Percentiles rank a stretch among this genome's conserved stretches.
Conservation (phyloP, 495 filamentous ascomycete genomes). For the Neurospora sp. region DNA sequence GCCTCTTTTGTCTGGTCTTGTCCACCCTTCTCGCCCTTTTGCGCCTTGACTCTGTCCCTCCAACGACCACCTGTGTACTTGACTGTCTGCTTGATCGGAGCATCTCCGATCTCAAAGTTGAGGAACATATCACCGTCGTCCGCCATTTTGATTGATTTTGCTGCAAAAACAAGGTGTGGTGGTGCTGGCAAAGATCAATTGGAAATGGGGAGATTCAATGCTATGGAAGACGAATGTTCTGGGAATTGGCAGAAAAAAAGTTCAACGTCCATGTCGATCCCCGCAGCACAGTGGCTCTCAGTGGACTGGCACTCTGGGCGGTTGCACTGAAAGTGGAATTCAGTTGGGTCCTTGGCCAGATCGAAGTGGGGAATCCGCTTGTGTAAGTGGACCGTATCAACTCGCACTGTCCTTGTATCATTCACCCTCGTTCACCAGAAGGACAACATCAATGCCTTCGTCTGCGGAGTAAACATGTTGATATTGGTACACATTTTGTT, state of each 20-base stretch:
- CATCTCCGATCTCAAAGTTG: constrained; percentile 73
- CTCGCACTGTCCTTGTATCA: neutral
- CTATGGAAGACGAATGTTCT: neutral
- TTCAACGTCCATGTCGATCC: constrained; percentile 3
- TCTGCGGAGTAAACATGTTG: neutral
- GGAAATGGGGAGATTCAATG: neutral
- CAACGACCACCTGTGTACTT: constrained; percentile 83
- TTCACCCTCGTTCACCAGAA: neutral
- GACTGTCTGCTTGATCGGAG: constrained; percentile 44
- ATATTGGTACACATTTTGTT: neutral
- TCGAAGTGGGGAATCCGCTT: neutral
- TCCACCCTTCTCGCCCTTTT: constrained; percentile 49
- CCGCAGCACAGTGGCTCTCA: neutral
- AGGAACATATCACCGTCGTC: constrained; percentile 83
- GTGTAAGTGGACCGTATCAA: neutral
- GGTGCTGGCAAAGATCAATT: neutral
- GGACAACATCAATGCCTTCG: neutral
- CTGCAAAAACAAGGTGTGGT: neutral
- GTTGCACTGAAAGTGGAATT: neutral
- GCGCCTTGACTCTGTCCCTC: constrained; percentile 76
- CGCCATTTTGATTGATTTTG: constrained; percentile 49
- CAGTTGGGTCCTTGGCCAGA: neutral
- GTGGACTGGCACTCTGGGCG: neutral
- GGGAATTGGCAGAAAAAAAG: constrained; percentile 18
- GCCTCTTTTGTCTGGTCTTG: neutral